Evolutionary conservation across 2,329 filamentous ascomycete genomes (phyloP).

Genomic region (Sclerotinia borealis): DNA sequence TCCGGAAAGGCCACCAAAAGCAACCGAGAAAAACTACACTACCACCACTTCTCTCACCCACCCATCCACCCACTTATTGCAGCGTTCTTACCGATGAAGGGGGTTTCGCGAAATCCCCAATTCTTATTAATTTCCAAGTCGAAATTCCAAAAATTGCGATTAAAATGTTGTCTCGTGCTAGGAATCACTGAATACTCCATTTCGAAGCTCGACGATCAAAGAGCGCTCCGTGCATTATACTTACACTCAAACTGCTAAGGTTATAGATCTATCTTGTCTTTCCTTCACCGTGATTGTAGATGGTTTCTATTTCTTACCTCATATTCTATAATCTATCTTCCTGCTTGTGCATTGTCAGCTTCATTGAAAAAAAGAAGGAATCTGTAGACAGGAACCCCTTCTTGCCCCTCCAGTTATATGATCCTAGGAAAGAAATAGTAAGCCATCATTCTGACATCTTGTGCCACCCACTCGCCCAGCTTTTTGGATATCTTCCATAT

Average conservation of each 20-base stretch:
- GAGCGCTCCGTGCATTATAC: conserved; percentile 23
- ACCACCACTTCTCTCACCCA: background rate
- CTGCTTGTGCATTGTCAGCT: conserved; percentile 11
- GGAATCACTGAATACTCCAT: conserved; percentile 1
- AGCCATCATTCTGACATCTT: conserved; percentile 6
- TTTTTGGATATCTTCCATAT: background rate
- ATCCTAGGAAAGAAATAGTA: conserved; percentile 1
- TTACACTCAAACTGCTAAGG: conserved; percentile 2
- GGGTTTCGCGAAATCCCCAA: background rate
- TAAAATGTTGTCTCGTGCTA: conserved; percentile 18
- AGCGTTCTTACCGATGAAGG: background rate
- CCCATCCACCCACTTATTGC: background rate
- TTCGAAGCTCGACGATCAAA: conserved; percentile 14
- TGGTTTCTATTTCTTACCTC: conserved; percentile 13
- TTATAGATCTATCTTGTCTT: conserved; percentile 7
- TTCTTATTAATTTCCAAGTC: background rate
- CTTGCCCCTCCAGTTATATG: background rate
- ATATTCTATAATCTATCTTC: conserved; percentile 6
- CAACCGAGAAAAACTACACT: conserved; percentile 4
- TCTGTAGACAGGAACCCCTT: background rate
- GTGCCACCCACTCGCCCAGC: background rate
- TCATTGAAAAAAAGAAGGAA: background rate
- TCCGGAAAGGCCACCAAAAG: background rate
- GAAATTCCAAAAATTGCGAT: background rate
- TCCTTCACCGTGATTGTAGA: conserved; percentile 18